phyloP scores from a whole-genome alignment of 164 flowering plant genomes.

The Buxus sempervirens region DNA sequence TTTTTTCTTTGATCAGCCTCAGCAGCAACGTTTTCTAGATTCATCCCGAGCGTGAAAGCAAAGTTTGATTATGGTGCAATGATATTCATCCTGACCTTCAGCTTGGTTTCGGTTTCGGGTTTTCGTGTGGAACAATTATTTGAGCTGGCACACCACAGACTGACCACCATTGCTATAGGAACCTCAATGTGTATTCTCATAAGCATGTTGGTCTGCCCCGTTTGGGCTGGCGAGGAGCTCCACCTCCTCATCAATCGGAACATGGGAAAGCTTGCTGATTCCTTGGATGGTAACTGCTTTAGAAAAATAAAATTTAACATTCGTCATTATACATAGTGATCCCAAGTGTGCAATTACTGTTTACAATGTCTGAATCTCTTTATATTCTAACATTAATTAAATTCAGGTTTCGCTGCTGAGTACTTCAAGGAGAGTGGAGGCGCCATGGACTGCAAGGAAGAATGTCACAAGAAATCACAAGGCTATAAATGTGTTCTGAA shows the following conservation, averaged over 20 bases:
- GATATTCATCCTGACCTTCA: conserved; percentile 83
- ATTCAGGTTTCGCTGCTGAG: conserved; percentile 42
- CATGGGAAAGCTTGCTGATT: conserved; percentile 66
- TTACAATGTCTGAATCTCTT: no score
- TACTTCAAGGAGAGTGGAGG: conserved; percentile 26
- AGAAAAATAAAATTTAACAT: no score
- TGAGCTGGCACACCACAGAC: conserved; percentile 51
- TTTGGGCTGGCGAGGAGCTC: conserved; percentile 82
- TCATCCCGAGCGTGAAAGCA: conserved; percentile 63
- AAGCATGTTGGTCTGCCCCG: conserved; percentile 54
- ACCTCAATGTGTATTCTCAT: conserved; percentile 50
- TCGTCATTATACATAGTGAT: no score
- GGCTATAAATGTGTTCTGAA: conserved; percentile 64
- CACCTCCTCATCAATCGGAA: conserved; percentile 43
- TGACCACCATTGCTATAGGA: conserved; percentile 68
- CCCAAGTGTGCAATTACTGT: no score
- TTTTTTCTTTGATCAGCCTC: conserved; percentile 46
- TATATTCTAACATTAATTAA: not conserved
- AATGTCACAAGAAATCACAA: conserved; percentile 22
- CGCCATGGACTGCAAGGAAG: conserved; percentile 14
- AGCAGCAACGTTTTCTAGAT: conserved; percentile 69
- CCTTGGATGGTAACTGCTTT: conserved; percentile 66
- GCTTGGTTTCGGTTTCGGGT: conserved; percentile 74
- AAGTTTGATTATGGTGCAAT: conserved; percentile 71
- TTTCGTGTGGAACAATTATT: conserved; percentile 59